Evolutionary conservation across 2,329 filamentous ascomycete genomes (phyloP), one percentile per base, ranked within the genome.

Genomic region (Davidsoniella neocaledoniae): DNA sequence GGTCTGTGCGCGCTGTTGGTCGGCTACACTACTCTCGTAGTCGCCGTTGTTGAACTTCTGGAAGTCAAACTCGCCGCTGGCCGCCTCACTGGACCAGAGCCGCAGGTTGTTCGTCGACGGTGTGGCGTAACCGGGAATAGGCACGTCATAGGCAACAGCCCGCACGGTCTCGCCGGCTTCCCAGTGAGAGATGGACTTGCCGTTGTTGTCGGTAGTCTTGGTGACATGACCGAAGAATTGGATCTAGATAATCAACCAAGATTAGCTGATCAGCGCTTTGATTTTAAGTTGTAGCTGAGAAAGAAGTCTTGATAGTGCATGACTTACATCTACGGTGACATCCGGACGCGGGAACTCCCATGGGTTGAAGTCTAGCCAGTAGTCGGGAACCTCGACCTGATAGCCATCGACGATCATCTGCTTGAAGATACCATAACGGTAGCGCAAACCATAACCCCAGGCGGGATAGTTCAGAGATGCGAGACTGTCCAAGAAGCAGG

Each of bases 1-100:
- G 50, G 90, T 96, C 71, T 98, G 91, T n/a, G 91, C 91, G 52
- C 86, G 83, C 70, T 98, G 91, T 67, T 96, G 87, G 58, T 98
- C 91, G n/a, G 84, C 86, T 38, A 98, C 91, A 10, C 91, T 93
- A 68, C 85, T 91, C 68, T 98, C 91, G 62, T 98, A 98, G 59
- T 98, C 88, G 55, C 91, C 91, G 53, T 75, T 91, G 68, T 98
- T 98, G 79, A 98, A 98, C 64, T 96, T 96, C 61, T 95, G 90
- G 68, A 98, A 98, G 68, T 98, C 90, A 56, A 98, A 98, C 65
- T 98, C 91, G 56, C 91, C 91, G 58, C 86, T 90, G 43, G 88
- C 88, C 41, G 91, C 90, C 68, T 95, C 95, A 72, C 87, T 95
- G 42, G 87, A 94, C 91, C 91, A 98, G 38, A 98, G 73, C 54